Conservation (phyloP, 768 basidiomycete genomes). For the Leucocoprinus leucothites region DNA sequence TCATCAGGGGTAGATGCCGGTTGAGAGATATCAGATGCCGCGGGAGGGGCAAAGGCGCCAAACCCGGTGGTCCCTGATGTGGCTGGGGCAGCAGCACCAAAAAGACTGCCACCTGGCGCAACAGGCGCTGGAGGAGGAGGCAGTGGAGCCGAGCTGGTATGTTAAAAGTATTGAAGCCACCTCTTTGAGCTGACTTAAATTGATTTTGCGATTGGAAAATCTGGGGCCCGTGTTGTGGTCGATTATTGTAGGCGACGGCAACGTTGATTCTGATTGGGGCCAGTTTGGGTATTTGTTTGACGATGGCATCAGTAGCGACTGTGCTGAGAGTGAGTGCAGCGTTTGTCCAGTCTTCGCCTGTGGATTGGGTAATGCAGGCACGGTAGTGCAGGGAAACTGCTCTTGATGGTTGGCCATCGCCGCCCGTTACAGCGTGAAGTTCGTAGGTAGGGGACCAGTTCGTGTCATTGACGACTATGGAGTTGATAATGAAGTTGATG, state of each 20-base stretch:
- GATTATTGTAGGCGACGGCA: conserved; percentile 10
- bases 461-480: conserved; percentile 48
- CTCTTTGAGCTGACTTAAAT: too few species aligned
- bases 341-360: conserved; percentile 61
- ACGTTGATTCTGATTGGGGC: conserved; percentile 27
- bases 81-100: neutral
- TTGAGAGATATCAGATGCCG: too few species aligned
- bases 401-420: conserved; percentile 40
- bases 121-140: neutral
- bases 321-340: conserved; percentile 52
- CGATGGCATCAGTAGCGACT: conserved; percentile 31
- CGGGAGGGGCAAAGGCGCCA: too few species aligned
- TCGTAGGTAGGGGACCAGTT: conserved; percentile 57
- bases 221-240: neutral
- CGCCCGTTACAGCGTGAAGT: conserved; percentile 45
- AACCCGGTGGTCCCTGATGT: too few species aligned
- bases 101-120: neutral
- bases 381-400: conserved; percentile 51
- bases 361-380: conserved; percentile 48
- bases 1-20: too few species aligned
- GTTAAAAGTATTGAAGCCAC: too few species aligned
- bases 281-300: conserved; percentile 32
- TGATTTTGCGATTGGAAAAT: neutral
- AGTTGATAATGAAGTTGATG: too few species aligned
- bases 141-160: neutral